phyloP scores from a whole-genome alignment of 1,284 basidiomycete genomes.

The Pulchroboletus neoregius region DNA sequence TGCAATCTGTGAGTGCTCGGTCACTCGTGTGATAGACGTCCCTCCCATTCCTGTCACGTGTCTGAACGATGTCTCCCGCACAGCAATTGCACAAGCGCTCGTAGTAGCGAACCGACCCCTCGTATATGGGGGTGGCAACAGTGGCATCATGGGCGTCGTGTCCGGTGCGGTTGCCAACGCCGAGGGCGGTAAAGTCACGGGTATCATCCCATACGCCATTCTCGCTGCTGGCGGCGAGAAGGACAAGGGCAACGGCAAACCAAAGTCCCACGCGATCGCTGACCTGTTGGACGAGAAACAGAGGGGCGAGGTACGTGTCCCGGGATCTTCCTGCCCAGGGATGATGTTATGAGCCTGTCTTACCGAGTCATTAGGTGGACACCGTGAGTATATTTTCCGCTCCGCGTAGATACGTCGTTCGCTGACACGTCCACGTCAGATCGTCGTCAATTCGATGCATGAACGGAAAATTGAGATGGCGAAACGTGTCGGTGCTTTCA shows the following conservation, averaged over 20 bases:
- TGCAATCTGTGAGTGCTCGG: slow-evolving; percentile 58
- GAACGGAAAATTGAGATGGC: slow-evolving; percentile 91
- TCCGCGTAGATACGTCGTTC: too few species aligned
- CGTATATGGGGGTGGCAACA: slow-evolving; percentile 83
- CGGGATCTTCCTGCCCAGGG: neutral
- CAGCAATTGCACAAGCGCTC: slow-evolving; percentile 73
- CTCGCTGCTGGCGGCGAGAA: slow-evolving; percentile 59
- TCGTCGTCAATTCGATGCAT: slow-evolving; percentile 86
- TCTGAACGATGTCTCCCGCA: slow-evolving; percentile 1
- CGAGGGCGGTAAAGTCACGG: slow-evolving; percentile 73
- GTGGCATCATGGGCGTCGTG: slow-evolving; percentile 85
- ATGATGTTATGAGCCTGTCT: slow-evolving; percentile 1
- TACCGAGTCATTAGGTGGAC: slow-evolving; percentile 43
- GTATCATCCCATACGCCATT: slow-evolving; percentile 79
- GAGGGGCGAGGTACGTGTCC: slow-evolving; percentile 40
- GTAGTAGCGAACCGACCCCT: slow-evolving; percentile 62
- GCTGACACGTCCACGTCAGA: slow-evolving; percentile 33
- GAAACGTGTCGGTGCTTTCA: slow-evolving; percentile 69
- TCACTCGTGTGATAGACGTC: neutral
- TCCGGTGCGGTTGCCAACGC: slow-evolving; percentile 62
- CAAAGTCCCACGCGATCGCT: slow-evolving; percentile 24
- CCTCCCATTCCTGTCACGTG: neutral
- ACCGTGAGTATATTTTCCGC: slow-evolving; percentile 38
- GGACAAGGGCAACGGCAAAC: slow-evolving; percentile 40
- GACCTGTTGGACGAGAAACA: slow-evolving; percentile 40